phyloP scores from a whole-genome alignment of 78 protist genomes.

The Dictyostelium discoideum region DNA sequence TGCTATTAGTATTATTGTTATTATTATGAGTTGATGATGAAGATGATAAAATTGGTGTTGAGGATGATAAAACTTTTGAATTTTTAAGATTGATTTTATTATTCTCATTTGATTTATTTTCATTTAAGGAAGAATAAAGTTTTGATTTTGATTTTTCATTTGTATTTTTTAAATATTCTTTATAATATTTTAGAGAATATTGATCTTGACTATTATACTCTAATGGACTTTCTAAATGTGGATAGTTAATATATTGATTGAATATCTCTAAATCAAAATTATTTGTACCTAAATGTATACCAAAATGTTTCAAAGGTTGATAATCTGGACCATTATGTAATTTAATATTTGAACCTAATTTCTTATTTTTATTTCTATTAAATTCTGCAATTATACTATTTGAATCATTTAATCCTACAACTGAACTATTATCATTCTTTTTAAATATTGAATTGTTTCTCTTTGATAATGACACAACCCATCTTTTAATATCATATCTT shows the following conservation, averaged over 20 bases:
- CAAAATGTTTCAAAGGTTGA: conserved; percentile 67
- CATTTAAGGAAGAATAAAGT: background rate
- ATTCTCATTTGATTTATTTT: background rate
- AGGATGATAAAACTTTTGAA: background rate
- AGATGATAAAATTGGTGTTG: background rate
- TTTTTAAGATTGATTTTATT: background rate
- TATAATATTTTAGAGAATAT: conserved; percentile 11
- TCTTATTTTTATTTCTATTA: background rate
- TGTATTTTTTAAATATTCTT: conserved; percentile 22
- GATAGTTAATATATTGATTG: background rate
- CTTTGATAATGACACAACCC: conserved; percentile 62
- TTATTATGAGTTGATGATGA: background rate
- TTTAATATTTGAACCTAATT: background rate
- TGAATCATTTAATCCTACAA: background rate
- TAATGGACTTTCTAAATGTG: background rate
- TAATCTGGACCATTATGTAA: background rate
- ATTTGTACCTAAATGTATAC: conserved; percentile 41
- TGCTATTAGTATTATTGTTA: too few species aligned
- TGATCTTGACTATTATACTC: conserved; percentile 23
- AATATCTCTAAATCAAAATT: conserved; percentile 19
- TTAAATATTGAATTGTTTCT: background rate
- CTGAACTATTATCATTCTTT: background rate
- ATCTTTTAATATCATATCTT: conserved; percentile 62
- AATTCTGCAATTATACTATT: too few species aligned
- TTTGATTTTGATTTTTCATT: background rate